Conservation (phyloP, 495 filamentous ascomycete species). For the Podospora pseudoanserina region DNA sequence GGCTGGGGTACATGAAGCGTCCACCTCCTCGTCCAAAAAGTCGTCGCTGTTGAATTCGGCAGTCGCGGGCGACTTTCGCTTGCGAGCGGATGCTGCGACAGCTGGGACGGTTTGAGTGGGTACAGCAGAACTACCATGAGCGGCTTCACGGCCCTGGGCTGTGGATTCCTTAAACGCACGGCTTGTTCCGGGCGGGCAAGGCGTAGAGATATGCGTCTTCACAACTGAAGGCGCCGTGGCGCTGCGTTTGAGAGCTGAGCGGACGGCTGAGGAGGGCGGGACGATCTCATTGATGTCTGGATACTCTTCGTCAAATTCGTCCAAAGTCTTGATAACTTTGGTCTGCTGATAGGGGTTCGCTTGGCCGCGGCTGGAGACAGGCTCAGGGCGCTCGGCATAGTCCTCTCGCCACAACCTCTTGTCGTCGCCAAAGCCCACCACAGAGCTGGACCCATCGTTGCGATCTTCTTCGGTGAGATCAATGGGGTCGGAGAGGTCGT, state of each 20-base stretch:
- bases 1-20: background rate
- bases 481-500: slow-evolving; percentile 52
- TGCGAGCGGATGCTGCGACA: slow-evolving; percentile 11
- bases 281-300: slow-evolving; percentile 42
- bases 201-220: background rate
- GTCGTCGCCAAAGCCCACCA: slow-evolving; percentile 38
- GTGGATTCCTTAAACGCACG: background rate
- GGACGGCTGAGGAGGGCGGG: slow-evolving; percentile 13
- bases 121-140: background rate
- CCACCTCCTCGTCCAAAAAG: background rate
- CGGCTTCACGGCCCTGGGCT: background rate
- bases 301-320: slow-evolving; percentile 30
- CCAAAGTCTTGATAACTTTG: background rate
- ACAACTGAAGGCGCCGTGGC: background rate
- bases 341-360: slow-evolving; percentile 40
- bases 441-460: slow-evolving; percentile 45
- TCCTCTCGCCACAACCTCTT: slow-evolving; percentile 59
- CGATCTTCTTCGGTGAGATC: slow-evolving; percentile 65
- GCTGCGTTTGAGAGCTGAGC: slow-evolving; percentile 17
- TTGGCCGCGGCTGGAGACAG: slow-evolving; percentile 50
- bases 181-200: background rate
- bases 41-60: background rate
- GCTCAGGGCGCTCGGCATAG: slow-evolving; percentile 36
- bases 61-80: slow-evolving; percentile 22
- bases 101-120: background rate